Conservation (phyloP, 1,284 basidiomycete genomes). For the Cryptococcus wingfieldii region DNA sequence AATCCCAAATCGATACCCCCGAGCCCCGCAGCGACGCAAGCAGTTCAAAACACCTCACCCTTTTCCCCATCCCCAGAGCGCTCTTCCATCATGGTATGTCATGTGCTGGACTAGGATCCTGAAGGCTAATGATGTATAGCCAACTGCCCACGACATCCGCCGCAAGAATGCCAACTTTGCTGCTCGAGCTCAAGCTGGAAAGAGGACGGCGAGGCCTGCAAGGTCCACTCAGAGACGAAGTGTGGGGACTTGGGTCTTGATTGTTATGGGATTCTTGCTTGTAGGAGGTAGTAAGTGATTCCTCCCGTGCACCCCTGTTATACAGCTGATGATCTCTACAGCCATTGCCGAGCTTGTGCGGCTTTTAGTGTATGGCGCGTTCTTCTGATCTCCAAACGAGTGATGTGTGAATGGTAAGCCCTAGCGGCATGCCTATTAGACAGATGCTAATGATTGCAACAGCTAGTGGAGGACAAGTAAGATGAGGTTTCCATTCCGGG, state of each 20-base stretch:
- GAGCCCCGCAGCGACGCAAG: no score
- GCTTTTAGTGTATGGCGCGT: constrained; percentile 31
- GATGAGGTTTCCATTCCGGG: neutral
- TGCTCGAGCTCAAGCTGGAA: constrained; percentile 39
- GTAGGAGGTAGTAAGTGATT: constrained; percentile 42
- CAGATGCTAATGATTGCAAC: neutral
- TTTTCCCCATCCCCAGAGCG: no score
- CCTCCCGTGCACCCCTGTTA: neutral
- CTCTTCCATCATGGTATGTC: no score
- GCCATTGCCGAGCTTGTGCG: constrained; percentile 41
- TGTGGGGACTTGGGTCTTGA: constrained; percentile 36
- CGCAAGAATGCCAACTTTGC: constrained; percentile 47
- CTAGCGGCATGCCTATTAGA: neutral
- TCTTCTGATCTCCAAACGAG: constrained; percentile 1
- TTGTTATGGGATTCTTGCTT: constrained; percentile 40
- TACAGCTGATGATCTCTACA: constrained; percentile 11
- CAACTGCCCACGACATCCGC: constrained; percentile 42
- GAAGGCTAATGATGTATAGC: constrained; percentile 15
- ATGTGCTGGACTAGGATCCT: no score
- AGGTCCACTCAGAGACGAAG: constrained; percentile 26
- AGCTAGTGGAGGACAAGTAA: neutral
- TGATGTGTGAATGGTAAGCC: neutral
- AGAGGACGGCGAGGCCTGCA: constrained; percentile 37
- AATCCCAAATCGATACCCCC: no score
- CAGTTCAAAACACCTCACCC: no score